phyloP scores from a whole-genome alignment of 805 yeast species.

The Wickerhamiella nectarea region DNA sequence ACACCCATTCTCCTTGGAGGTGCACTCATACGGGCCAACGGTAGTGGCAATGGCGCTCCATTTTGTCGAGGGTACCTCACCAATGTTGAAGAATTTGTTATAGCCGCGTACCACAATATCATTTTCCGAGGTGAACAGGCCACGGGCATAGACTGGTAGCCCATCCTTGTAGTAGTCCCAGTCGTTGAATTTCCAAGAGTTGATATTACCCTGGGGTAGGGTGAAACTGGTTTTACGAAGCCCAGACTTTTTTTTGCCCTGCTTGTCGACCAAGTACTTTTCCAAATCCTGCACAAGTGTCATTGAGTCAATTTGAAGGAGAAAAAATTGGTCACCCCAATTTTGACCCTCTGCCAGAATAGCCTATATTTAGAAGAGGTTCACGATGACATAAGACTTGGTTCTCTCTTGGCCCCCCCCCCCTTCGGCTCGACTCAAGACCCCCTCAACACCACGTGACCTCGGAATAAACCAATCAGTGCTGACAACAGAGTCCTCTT shows the following conservation, averaged over 20 bases:
- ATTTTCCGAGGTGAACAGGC: slow-evolving; percentile 47
- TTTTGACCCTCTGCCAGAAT: no score
- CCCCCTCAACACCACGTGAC: background rate
- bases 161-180: slow-evolving; percentile 58
- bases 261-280: background rate
- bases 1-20: slow-evolving; percentile 89
- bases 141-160: slow-evolving; percentile 71
- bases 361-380: background rate
- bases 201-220: slow-evolving; percentile 18
- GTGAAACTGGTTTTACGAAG: slow-evolving; percentile 20
- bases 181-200: slow-evolving; percentile 74
- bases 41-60: slow-evolving; percentile 38
- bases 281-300: background rate
- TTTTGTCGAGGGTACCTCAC: slow-evolving; percentile 45
- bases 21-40: slow-evolving; percentile 63
- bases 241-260: slow-evolving; percentile 12
- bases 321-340: no score
- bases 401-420: background rate
- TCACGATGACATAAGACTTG: no score
- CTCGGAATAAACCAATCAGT: slow-evolving; percentile 6
- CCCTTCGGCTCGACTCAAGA: background rate
- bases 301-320: no score
- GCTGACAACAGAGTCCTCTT: slow-evolving; percentile 8
- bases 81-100: slow-evolving; percentile 81
- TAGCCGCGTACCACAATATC: slow-evolving; percentile 71